phyloP scores from a whole-genome alignment of 2,329 filamentous ascomycete species.

The Diaporthe aspalathi region DNA sequence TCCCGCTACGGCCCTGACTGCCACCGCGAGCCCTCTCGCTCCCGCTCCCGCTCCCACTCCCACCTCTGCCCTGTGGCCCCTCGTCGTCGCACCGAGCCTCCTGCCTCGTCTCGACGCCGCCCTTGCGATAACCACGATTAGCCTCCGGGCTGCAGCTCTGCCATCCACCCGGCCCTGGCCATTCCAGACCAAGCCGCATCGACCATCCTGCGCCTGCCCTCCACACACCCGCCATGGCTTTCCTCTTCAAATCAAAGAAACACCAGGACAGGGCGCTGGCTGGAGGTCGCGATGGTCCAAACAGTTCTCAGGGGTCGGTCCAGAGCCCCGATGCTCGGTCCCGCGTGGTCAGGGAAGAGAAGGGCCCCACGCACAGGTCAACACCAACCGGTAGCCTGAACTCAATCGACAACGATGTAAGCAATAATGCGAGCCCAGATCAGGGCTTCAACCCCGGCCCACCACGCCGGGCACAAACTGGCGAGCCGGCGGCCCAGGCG shows the following conservation, averaged over 20 bases:
- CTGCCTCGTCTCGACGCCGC: background rate
- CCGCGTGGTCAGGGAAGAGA: constrained; percentile 66
- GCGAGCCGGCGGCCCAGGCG: constrained; percentile 64
- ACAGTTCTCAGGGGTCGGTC: constrained; percentile 60
- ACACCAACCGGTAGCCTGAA: constrained; percentile 83
- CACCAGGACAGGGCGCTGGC: constrained; percentile 71
- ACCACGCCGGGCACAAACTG: constrained; percentile 47
- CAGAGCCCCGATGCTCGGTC: constrained; percentile 61
- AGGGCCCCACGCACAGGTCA: constrained; percentile 66
- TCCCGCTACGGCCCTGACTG: constrained; percentile 24
- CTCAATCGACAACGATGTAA: constrained; percentile 72
- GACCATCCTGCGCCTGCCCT: constrained; percentile 53
- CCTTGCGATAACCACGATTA: constrained; percentile 24
- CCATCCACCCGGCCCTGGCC: constrained; percentile 35
- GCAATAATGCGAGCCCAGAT: constrained; percentile 72
- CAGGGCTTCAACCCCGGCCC: constrained; percentile 64
- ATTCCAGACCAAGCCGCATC: constrained; percentile 28
- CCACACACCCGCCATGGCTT: constrained; percentile 71
- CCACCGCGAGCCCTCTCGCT: constrained; percentile 8
- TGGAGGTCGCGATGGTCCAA: constrained; percentile 62
- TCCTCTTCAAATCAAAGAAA: constrained; percentile 87
- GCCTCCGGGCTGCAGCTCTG: constrained; percentile 29
- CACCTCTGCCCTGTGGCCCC: constrained; percentile 3
- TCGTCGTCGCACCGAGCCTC: constrained; percentile 18
- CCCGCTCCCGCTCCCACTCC: constrained; percentile 14